Base-by-base conservation (phyloP, 768 basidiomycete species). In the Termitomyces sp. region DNA sequence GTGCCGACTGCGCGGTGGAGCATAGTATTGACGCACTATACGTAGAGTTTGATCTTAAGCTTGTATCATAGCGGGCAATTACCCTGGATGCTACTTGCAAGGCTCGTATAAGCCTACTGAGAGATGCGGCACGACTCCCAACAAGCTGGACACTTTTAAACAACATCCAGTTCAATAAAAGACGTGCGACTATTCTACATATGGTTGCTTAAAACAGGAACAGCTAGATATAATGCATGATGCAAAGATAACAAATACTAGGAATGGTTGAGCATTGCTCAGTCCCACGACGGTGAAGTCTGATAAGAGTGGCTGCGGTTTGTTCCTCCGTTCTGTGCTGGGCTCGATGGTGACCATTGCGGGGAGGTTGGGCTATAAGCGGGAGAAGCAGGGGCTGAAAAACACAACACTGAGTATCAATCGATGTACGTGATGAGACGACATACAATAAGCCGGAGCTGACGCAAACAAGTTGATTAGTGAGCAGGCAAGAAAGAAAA, bases 311-410 rank as follows among this genome's bases (percentile, higher is more conserved):
- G 75, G 56, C 67, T 72, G 45, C 77, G 72, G 43, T 65, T 63
- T 7, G 71, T 68, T 44, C 78, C 69, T 36, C 78, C 77, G 53
- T 80, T 80, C 57, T 86, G 84, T 32, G 86, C 79, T n/a, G 89
- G 90, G 62, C 88, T 91, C 38, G 87, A 83, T 8, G 89, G 88
- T 7, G 89, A 90, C 88, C 88, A 90, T 47, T 79, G 76, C n/a
- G 90, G 90, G 18, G 90, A 92, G 2, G 89, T 88, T 45, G 90
- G 90, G 62, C 88, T 91, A 71, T 92, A 93, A 18, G 87, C 88
- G 32, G 91, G 91, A 35, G 91, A 93, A 8, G 89, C 87, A 24
- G 91, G 90, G 40, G 90, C 87, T 90, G 64, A 28, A 20, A 41
- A 32, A 47, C 3, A 62, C 45, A 36, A 48, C 9, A 57, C 57